phyloP scores from a whole-genome alignment of 345 rosid species.

The Dovyalis caffra region DNA sequence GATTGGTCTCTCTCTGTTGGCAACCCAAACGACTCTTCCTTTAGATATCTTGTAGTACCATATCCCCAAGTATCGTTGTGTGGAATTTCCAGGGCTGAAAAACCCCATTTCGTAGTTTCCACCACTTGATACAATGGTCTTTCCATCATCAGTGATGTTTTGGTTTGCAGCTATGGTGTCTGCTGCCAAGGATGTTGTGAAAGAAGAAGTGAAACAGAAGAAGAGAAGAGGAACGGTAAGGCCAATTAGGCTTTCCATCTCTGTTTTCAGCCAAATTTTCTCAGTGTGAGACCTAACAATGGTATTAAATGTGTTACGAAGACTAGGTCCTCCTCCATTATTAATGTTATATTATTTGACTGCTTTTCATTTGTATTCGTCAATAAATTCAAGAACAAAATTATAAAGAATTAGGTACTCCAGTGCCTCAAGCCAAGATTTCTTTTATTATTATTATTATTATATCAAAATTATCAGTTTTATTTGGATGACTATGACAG shows the following conservation, averaged over 20 bases:
- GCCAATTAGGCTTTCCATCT: background rate
- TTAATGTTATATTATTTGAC: background rate
- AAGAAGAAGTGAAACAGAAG: background rate
- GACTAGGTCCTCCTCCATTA: background rate
- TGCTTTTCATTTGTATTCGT: too few species aligned
- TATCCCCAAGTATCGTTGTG: background rate
- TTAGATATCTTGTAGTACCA: background rate
- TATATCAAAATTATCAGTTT: too few species aligned
- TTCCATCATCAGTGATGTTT: background rate
- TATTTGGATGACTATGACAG: background rate
- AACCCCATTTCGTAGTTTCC: constrained; percentile 2
- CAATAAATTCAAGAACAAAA: too few species aligned
- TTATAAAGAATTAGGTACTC: too few species aligned
- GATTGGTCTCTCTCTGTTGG: constrained; percentile 8
- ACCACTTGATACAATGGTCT: background rate
- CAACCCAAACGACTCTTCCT: constrained; percentile 8
- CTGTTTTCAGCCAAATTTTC: background rate
- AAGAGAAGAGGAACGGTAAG: background rate
- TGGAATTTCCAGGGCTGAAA: background rate
- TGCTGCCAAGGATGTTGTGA: background rate
- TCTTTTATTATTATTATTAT: background rate
- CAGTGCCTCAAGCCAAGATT: too few species aligned
- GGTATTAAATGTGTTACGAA: background rate
- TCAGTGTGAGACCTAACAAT: background rate
- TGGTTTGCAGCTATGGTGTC: constrained; percentile 12